These are phyloP conservation scores for Zizania latifolia DNA, from an alignment of 176 grass and related monocot genomes.

Conservation along the genomic window DNA sequence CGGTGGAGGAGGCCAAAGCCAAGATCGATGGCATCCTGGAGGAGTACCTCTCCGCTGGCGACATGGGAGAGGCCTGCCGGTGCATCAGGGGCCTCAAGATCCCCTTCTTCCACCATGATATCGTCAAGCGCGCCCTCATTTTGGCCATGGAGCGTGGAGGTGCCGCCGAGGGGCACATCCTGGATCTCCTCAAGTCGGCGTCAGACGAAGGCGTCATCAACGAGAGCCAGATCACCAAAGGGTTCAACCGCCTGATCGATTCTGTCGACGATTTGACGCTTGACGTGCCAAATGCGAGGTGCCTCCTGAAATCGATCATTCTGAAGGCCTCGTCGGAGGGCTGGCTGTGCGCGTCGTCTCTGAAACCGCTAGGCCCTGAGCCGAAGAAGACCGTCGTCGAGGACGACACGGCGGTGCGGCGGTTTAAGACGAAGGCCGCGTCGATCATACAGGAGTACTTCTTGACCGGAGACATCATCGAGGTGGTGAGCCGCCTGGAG, in stretches of 20 bases:
- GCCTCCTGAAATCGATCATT: constrained; percentile 40
- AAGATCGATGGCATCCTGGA: constrained; percentile 55
- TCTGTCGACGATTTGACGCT: constrained; percentile 56
- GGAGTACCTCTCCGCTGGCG: constrained; percentile 55
- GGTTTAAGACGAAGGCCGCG: constrained; percentile 29
- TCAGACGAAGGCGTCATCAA: constrained; percentile 58
- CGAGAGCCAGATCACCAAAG: constrained; percentile 58
- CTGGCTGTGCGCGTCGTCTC: constrained; percentile 49
- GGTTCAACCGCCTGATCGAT: constrained; percentile 56
- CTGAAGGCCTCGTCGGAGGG: constrained; percentile 51
- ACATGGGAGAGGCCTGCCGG: constrained; percentile 40
- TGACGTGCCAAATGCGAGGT: constrained; percentile 61
- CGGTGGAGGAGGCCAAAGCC: constrained; percentile 59
- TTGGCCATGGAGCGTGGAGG: constrained; percentile 60
- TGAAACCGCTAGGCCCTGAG: constrained; percentile 33
- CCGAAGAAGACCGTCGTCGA: constrained; percentile 28
- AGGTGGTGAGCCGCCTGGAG: constrained; percentile 32
- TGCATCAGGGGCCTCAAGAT: constrained; percentile 66
- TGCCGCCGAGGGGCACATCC: constrained; percentile 29
- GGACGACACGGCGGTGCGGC: constrained; percentile 24
- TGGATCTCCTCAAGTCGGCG: constrained; percentile 55
- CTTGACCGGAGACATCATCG: constrained; percentile 41
- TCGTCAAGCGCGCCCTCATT: constrained; percentile 62
- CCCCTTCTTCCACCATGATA: constrained; percentile 85
- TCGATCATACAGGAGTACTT: constrained; percentile 54